phyloP scores from a whole-genome alignment of 2,329 filamentous ascomycete species.

The Xylariomycetidae sp. region DNA sequence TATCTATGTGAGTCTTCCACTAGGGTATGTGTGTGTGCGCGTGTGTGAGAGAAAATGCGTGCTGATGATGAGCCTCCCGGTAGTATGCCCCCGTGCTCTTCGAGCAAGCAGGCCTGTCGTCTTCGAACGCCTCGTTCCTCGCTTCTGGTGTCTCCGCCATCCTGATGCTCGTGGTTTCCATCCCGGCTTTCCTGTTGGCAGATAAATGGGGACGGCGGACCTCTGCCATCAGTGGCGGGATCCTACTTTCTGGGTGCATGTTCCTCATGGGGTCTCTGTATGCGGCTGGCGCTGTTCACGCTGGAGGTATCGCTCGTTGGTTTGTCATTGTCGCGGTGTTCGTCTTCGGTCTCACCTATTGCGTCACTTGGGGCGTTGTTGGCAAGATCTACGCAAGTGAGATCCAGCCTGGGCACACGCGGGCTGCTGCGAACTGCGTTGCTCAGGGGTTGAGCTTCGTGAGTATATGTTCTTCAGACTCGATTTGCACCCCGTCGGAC shows the following conservation, averaged over 20 bases:
- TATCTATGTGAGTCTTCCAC: slow-evolving; percentile 45
- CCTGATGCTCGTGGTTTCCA: slow-evolving; percentile 50
- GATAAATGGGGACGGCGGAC: slow-evolving; percentile 53
- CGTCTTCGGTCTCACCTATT: slow-evolving; percentile 40
- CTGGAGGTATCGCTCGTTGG: slow-evolving; percentile 37
- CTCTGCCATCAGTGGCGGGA: slow-evolving; percentile 47
- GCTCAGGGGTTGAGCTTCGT: slow-evolving; percentile 32
- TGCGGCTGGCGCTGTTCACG: slow-evolving; percentile 36
- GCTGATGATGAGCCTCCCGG: background rate
- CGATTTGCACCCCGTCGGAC: no score
- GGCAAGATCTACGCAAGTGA: slow-evolving; percentile 52
- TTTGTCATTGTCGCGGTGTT: slow-evolving; percentile 45
- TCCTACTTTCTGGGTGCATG: slow-evolving; percentile 44
- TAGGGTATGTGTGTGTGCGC: no score
- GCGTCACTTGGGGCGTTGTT: slow-evolving; percentile 46
- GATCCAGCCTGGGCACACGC: slow-evolving; percentile 49
- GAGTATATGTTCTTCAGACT: slow-evolving; percentile 6
- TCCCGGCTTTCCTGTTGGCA: slow-evolving; percentile 49
- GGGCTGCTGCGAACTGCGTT: slow-evolving; percentile 47
- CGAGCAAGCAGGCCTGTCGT: slow-evolving; percentile 50
- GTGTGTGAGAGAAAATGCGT: no score
- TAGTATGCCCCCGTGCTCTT: slow-evolving; percentile 58
- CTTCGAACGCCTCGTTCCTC: slow-evolving; percentile 48
- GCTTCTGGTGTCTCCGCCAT: slow-evolving; percentile 56
- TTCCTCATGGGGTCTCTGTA: slow-evolving; percentile 49